Evolutionary conservation across 1,139 yeast genomes (phyloP), one percentile per base, ranked within the genome.

Genomic region (Debaryomycetaceae sp.): DNA sequence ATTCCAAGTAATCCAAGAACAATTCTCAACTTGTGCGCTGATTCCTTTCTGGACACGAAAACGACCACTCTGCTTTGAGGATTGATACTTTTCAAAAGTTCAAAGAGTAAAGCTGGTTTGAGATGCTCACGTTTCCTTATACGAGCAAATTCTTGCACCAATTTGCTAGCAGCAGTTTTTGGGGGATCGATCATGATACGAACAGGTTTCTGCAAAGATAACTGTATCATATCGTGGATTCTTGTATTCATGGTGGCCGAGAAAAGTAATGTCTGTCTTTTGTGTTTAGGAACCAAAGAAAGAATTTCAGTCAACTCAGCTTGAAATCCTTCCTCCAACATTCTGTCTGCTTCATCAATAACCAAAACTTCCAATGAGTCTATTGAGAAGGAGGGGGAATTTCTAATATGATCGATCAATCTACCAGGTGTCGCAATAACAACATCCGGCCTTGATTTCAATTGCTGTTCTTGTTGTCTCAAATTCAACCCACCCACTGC

Each of bases 241-340:
- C 83, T 85, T 38, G 95, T 87, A 66, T 90, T 93, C 99, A 95
- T 93, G 6, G 99, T 95, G 42, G 99, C 99, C 14, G 99, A 93
- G 59, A 91, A 93, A 57, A 93, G 72, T 68, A 95, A 71, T 0
- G 98, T 91, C 68, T 93, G 99, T 63, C 99, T 82, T 66, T 88
- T 88, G 52, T 72, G 75, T 45, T 83, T 78, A 34, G 99, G 99
- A 55, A 95, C 76, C 47, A 91, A 73, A 24, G 87, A 79, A 65
- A 95, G 77, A 49, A 93, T 91, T 62, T 93, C 99, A 7, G 90
- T 85, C 57, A 93, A 73, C 68, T 93, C 99, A 43, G 83, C 90
- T 64, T 91, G 97, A 80, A 93, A 93, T 58, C 99, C 99, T 68
- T 93, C 99, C 63, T 93, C 99, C 56, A 93, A 77, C 99, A 93